Evolutionary conservation across 2,329 filamentous ascomycete species (phyloP), one percentile per base, ranked within the genome.

Genomic region (Chaetomiaceae sp.): DNA sequence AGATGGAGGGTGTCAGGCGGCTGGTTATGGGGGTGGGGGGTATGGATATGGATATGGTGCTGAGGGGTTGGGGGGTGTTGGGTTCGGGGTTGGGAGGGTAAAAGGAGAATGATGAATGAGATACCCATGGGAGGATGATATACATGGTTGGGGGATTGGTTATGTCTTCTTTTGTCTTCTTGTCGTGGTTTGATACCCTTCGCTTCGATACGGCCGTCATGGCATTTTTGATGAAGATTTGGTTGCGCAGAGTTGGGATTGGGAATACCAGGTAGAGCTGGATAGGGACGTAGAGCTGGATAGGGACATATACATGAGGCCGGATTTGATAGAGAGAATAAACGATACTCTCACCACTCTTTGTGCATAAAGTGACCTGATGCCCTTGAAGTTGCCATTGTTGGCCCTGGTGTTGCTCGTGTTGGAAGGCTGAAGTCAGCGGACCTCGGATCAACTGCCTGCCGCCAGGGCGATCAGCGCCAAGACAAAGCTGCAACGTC

Each of bases 401-500:
- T n/a, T n/a, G 4, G 7, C 11, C 4, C 5, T 17, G 12, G n/a
- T 29, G n/a, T 11, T 31, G 40, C 15, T n/a, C 27, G 25, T 9
- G 25, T 6, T 9, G 8, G 6, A 23, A 5, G 34, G n/a, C 14
- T 25, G 17, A 38, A 4, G 15, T n/a, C n/a, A n/a, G n/a, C n/a
- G n/a, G n/a, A n/a, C n/a, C n/a, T n/a, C n/a, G n/a, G n/a, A n/a
- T n/a, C n/a, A n/a, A n/a, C n/a, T n/a, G n/a, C n/a, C n/a, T n/a
- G n/a, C 39, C 3, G 23, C 40, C 15, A 8, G 40, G 14, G 11
- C 15, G 17, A n/a, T 12, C n/a, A 7, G 7, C 4, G 27, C 29
- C 47, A 22, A 36, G 29, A 31, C 39, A 51, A 27, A 36, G 31
- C 6, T 5, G 29, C 47, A 50, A 51, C 47, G 47, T 51, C 47